Percentiles rank a stretch among this genome's conserved stretches.
Conservation (phyloP, 2,329 filamentous ascomycete genomes). For the Neonectria coccinea region DNA sequence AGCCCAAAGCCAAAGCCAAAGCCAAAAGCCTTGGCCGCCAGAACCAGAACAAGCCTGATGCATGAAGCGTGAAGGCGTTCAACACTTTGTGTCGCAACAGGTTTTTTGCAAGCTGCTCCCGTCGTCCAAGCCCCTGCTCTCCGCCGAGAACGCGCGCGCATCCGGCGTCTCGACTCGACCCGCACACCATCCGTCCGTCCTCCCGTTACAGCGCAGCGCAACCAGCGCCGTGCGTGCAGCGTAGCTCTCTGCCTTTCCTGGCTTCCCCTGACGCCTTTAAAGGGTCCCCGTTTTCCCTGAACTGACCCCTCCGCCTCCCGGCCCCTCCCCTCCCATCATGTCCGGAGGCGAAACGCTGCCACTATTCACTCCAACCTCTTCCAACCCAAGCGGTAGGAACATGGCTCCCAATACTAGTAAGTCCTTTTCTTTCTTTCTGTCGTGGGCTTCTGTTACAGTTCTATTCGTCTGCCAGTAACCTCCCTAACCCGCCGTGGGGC, state of each 20-base stretch:
- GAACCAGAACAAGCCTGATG: slow-evolving; percentile 6
- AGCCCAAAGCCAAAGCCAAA: neutral
- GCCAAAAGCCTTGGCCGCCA: neutral
- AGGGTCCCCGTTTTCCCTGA: slow-evolving; percentile 35
- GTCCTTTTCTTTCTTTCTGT: slow-evolving; percentile 17
- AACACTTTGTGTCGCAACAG: neutral
- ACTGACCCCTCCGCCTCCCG: slow-evolving; percentile 40
- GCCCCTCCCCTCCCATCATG: slow-evolving; percentile 46
- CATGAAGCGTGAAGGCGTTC: slow-evolving; percentile 6
- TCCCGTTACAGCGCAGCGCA: slow-evolving; percentile 9
- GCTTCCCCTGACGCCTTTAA: slow-evolving; percentile 29
- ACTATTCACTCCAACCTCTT: slow-evolving; percentile 46
- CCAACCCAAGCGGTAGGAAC: slow-evolving; percentile 43
- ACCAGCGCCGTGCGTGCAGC: slow-evolving; percentile 4
- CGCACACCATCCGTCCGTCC: neutral
- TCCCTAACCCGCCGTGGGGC: neutral
- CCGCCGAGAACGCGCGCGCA: neutral
- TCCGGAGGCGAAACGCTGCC: slow-evolving; percentile 50
- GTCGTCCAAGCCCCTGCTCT: neutral
- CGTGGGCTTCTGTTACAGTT: neutral
- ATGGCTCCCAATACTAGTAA: slow-evolving; percentile 53
- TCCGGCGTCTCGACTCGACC: neutral
- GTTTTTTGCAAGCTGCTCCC: neutral
- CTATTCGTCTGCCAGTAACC: neutral
- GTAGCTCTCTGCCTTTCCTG: slow-evolving; percentile 3